Conservation (phyloP, 192 early-diverging fungal species). For the Coemansia sp. region DNA sequence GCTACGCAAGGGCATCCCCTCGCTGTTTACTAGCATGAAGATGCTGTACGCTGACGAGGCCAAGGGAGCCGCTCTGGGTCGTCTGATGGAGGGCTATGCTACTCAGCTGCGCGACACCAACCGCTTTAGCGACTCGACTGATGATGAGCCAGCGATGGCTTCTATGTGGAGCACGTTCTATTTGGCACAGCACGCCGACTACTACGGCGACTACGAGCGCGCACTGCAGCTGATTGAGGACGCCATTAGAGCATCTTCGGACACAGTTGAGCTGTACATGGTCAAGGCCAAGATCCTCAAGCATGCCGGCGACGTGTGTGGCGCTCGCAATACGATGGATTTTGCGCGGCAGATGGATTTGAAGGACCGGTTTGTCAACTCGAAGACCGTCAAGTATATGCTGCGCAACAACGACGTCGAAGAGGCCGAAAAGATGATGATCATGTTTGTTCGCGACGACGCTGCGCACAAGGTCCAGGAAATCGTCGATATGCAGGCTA, state of each 20-base stretch:
- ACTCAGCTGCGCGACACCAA: slow-evolving; percentile 50
- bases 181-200: slow-evolving; percentile 88
- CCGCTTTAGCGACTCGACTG: slow-evolving; percentile 52
- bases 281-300: slow-evolving; percentile 93
- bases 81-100: slow-evolving; percentile 66
- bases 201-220: slow-evolving; percentile 63
- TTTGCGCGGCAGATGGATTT: slow-evolving; percentile 86
- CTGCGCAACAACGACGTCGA: slow-evolving; percentile 76
- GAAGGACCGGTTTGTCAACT: slow-evolving; percentile 94
- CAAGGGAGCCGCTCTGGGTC: slow-evolving; percentile 71
- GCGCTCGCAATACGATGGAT: slow-evolving; percentile 80
- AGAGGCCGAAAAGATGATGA: slow-evolving; percentile 83
- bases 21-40: slow-evolving; percentile 84
- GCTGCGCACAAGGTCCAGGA: slow-evolving; percentile 72
- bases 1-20: slow-evolving; percentile 93
- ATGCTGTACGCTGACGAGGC: slow-evolving; percentile 64
- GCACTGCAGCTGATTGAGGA: slow-evolving; percentile 79
- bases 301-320: slow-evolving; percentile 76
- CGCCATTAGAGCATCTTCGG: slow-evolving; percentile 86
- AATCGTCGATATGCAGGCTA: slow-evolving; percentile 88
- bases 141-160: slow-evolving; percentile 74
- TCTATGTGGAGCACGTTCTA: slow-evolving; percentile 90
- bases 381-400: slow-evolving; percentile 94
- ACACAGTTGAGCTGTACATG: slow-evolving; percentile 89
- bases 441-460: slow-evolving; percentile 71